These are phyloP conservation scores for Thielaviopsis populi DNA, from an alignment of 2,329 filamentous ascomycete genomes.

Conservation along the genomic window DNA sequence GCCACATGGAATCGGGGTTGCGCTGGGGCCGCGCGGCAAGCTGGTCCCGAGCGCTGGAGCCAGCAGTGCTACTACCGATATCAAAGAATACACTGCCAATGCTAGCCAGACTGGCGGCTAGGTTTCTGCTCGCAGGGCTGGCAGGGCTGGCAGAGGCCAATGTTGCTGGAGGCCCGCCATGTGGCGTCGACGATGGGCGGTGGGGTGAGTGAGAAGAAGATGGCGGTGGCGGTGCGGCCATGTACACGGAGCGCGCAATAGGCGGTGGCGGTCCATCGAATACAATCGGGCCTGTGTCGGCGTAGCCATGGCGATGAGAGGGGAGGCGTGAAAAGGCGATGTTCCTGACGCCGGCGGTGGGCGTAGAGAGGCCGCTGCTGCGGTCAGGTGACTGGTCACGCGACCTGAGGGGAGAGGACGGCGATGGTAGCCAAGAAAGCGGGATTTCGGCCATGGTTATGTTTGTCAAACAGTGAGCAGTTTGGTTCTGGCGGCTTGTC, in stretches of 20 bases:
- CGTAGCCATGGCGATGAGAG: neutral
- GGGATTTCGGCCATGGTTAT: constrained; percentile 12
- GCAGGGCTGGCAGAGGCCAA: neutral
- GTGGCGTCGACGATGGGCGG: constrained; percentile 15
- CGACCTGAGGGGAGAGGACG: neutral
- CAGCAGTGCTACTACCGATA: constrained; percentile 17
- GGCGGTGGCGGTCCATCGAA: constrained; percentile 38
- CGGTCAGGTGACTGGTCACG: neutral
- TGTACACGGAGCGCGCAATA: constrained; percentile 30
- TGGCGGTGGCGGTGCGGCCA: neutral
- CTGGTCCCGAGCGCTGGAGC: neutral
- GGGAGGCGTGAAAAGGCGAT: constrained; percentile 10
- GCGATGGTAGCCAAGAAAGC: constrained; percentile 5
- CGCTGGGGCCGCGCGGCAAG: neutral
- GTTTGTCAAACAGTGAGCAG: neutral
- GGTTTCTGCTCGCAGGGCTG: neutral
- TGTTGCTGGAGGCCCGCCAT: constrained; percentile 1
- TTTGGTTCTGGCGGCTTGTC: too few species aligned
- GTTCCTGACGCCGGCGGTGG: constrained; percentile 4
- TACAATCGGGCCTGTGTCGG: constrained; percentile 24
- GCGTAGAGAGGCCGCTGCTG: neutral
- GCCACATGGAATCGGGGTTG: constrained; percentile 32
- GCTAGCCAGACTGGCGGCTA: constrained; percentile 15
- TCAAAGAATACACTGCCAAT: constrained; percentile 29
- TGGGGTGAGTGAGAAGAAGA: constrained; percentile 20